phyloP scores from a whole-genome alignment of 1,139 yeast genomes.

The Scheffersomyces insectosa region DNA sequence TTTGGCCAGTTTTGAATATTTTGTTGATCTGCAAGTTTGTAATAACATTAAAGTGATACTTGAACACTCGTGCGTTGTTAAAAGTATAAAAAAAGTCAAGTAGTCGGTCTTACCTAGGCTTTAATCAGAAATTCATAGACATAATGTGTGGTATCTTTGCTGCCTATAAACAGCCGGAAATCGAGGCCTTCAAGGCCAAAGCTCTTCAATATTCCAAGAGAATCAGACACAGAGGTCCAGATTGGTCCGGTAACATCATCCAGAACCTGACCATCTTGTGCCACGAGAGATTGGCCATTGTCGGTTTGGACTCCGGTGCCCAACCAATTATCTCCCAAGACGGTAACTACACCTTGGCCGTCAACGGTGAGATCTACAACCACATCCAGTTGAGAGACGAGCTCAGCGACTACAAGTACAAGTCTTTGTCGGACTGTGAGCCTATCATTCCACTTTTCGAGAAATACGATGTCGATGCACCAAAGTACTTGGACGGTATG shows the following conservation, averaged over 20 bases:
- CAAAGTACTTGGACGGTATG: slow-evolving; percentile 95
- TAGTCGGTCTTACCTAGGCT: no score
- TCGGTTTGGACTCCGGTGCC: slow-evolving; percentile 94
- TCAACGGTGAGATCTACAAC: slow-evolving; percentile 98
- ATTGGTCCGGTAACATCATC: slow-evolving; percentile 91
- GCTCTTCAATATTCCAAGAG: slow-evolving; percentile 89
- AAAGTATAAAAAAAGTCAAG: no score
- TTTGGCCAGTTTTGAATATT: no score
- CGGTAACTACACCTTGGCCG: slow-evolving; percentile 72
- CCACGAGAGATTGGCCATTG: slow-evolving; percentile 96
- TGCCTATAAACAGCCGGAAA: slow-evolving; percentile 78
- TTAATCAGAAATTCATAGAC: background rate
- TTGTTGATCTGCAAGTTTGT: no score
- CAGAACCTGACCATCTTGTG: slow-evolving; percentile 78
- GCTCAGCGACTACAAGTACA: slow-evolving; percentile 69
- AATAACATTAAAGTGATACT: no score
- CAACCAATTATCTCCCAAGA: slow-evolving; percentile 90
- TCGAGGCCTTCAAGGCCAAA: slow-evolving; percentile 76
- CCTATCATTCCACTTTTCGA: slow-evolving; percentile 90
- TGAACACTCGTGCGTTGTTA: no score
- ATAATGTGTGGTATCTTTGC: slow-evolving; percentile 98
- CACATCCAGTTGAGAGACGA: slow-evolving; percentile 85
- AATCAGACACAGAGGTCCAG: slow-evolving; percentile 98
- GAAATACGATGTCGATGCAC: slow-evolving; percentile 87
- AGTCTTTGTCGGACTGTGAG: slow-evolving; percentile 94